Evolutionary conservation across 208 protist species (phyloP).

Genomic region (Sergeia podlipaevii): DNA sequence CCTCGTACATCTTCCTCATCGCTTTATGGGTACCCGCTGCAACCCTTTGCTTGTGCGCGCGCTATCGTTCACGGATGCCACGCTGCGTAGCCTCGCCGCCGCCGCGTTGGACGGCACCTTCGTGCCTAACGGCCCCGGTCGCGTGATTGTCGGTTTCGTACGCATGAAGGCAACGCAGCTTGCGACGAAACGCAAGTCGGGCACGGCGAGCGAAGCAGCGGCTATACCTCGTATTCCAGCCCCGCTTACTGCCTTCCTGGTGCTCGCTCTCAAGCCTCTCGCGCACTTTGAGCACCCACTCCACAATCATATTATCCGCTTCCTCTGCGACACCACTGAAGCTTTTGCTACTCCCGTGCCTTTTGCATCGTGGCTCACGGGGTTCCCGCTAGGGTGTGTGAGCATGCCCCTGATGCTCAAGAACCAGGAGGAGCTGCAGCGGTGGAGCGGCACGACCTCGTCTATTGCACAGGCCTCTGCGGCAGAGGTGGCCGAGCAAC

Average conservation of each 20-base stretch:
- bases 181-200: constrained; percentile 3
- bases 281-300: constrained; percentile 44
- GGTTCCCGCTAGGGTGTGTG: constrained; percentile 64
- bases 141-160: constrained; percentile 63
- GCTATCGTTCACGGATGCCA: constrained; percentile 59
- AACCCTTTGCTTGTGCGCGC: constrained; percentile 61
- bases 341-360: constrained; percentile 55
- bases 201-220: not conserved
- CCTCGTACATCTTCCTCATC: constrained; percentile 18
- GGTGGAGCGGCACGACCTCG: constrained; percentile 7
- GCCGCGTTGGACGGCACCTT: constrained; percentile 36
- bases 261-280: constrained; percentile 49
- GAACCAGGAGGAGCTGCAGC: constrained; percentile 44
- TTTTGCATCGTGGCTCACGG: constrained; percentile 45
- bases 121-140: constrained; percentile 44
- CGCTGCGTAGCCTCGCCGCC: constrained; percentile 47
- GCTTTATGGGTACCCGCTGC: constrained; percentile 41
- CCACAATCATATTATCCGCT: constrained; percentile 76
- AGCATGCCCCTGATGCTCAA: constrained; percentile 79
- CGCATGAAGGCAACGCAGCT: constrained; percentile 72
- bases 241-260: constrained; percentile 59
- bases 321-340: constrained; percentile 42
- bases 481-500: constrained; percentile 35
- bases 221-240: constrained; percentile 62
- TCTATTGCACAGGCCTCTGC: constrained; percentile 47